Percentiles rank a stretch among this genome's conserved stretches.
These are phyloP conservation scores for Chamaecrista fasciculata DNA, from an alignment of 306 rosid species.

Conservation along the genomic window DNA sequence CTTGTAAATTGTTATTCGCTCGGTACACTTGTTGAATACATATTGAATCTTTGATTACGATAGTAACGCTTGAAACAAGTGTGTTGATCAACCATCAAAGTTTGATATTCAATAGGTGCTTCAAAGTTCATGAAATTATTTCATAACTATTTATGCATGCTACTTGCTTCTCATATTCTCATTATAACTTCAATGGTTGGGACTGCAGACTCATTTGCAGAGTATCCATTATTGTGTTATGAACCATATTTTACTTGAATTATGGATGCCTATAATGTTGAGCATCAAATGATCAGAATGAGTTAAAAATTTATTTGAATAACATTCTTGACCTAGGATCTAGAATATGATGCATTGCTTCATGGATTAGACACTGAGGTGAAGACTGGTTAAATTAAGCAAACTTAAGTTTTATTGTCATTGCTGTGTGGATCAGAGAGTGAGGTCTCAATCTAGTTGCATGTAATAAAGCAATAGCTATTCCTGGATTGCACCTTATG, in stretches of 20 bases:
- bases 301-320: slow-evolving; percentile 4
- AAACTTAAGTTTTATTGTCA: background rate
- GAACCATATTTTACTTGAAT: slow-evolving; percentile 5
- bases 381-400: background rate
- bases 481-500: background rate
- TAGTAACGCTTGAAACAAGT: background rate
- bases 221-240: slow-evolving; percentile 4
- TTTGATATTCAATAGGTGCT: slow-evolving; percentile 9
- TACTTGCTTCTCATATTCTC: background rate
- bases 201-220: slow-evolving; percentile 12
- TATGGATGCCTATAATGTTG: background rate
- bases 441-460: background rate
- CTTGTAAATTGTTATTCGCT: slow-evolving; percentile 22
- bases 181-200: background rate
- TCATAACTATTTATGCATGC: background rate
- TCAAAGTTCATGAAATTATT: background rate
- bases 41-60: slow-evolving; percentile 16
- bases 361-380: background rate
- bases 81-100: background rate
- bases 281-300: slow-evolving; percentile 4
- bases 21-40: slow-evolving; percentile 26
- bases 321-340: slow-evolving; percentile 11
- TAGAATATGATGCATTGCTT: background rate
- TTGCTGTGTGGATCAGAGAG: no score
- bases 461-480: background rate